Base-by-base conservation (phyloP, 495 filamentous ascomycete species). In the Penicillium tannophilum region DNA sequence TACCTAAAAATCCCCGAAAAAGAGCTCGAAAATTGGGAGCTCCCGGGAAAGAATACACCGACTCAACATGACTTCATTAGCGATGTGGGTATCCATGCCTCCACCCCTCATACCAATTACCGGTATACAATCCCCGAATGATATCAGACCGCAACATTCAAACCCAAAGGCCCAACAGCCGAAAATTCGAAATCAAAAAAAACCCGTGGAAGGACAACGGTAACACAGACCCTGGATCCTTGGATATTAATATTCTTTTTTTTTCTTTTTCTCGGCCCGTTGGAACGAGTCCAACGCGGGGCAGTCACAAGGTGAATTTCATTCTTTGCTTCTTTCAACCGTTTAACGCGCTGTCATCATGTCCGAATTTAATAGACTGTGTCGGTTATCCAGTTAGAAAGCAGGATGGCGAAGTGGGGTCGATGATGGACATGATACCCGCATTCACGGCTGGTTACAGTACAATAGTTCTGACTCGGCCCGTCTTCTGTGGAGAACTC, bases 401-500 rank as follows among this genome's bases (percentile, higher is more conserved):
- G 39, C 47, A 9, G 36, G 42, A 54, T 43, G 42, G 30, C 20
- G 39, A 31, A 20, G 52, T 62, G 54, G 60, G 49, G 54, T 26
- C 55, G 42, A 30, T 45, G 47, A 45, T 58, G 44, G 36, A 41
- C 54, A 36, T 52, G 42, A 47, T 50, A 51, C 35, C 41, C 50
- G 49, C 48, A 58, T 19, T 24, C 20, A 20, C 48, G 62, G 62
- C 26, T 62, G 42, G 44, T 66, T 62, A 66, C 63, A 58, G 47
- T 65, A 56, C 60, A 66, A 63, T 65, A 66, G 63, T 60, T 52
- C 28, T 12, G 31, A 50, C 51, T 39, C 49, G 23, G 52, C 35
- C 42, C 52, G 52, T 41, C 16, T 49, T 48, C n/a, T n/a, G 46
- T 33, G 19, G 42, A 19, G 23, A 36, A 20, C 33, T 55, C 11